phyloP scores from a whole-genome alignment of 257 asterid genomes.

The Thymus mandschuricus region DNA sequence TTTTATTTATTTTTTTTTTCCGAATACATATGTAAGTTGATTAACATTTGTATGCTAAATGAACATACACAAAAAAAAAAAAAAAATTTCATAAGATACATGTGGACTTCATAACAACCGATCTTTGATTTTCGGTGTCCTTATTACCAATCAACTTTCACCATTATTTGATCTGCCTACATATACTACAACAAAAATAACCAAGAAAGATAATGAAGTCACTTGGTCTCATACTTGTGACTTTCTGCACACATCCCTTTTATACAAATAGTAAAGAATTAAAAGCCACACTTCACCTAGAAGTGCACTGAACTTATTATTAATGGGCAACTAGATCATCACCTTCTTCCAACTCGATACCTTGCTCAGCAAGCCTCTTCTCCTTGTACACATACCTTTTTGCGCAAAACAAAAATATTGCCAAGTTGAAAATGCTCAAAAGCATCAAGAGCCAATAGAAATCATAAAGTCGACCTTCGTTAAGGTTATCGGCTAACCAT shows the following conservation, averaged over 20 bases:
- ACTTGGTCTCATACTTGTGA: background rate
- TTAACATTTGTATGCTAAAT: too few species aligned
- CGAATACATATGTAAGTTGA: too few species aligned
- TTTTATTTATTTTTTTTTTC: too few species aligned
- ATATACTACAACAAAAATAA: background rate
- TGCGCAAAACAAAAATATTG: constrained; percentile 50
- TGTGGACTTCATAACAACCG: background rate
- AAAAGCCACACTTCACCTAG: background rate
- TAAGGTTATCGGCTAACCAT: constrained; percentile 78
- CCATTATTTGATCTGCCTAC: background rate
- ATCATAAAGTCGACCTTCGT: constrained; percentile 63
- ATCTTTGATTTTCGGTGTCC: background rate
- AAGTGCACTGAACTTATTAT: background rate
- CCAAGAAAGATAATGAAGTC: background rate
- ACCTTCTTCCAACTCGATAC: constrained; percentile 65
- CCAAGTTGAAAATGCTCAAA: constrained; percentile 59
- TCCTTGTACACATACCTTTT: constrained; percentile 78
- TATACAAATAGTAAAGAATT: background rate
- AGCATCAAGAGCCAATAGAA: constrained; percentile 78
- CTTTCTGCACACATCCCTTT: background rate
- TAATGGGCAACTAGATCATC: constrained; percentile 49
- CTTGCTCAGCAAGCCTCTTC: constrained; percentile 72
- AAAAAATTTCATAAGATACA: background rate
- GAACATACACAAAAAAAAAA: too few species aligned
- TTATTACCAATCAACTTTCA: background rate